These are phyloP conservation scores for Tolypocladium tundrense DNA, from an alignment of 2,329 filamentous ascomycete species.

Conservation along the genomic window DNA sequence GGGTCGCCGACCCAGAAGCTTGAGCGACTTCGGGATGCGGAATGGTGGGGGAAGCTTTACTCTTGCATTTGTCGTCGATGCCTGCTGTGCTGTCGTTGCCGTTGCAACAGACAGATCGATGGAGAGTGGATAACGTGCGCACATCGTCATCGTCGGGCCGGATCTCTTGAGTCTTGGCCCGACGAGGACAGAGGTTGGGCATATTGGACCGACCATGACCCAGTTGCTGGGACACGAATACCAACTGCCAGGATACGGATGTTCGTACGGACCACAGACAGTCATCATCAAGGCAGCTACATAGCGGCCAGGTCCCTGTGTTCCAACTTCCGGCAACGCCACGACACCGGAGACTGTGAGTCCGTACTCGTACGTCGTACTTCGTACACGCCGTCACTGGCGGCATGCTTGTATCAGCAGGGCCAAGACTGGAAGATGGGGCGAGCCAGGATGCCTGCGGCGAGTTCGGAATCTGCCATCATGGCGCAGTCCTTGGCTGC, in stretches of 20 bases:
- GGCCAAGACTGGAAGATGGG: not conserved
- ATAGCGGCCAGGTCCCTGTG: not conserved
- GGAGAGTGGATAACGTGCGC: not conserved
- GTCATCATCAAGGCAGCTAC: too few relatives aligned
- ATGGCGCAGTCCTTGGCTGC: not conserved
- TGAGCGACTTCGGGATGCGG: not conserved
- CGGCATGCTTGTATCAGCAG: not conserved
- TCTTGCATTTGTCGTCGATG: not conserved
- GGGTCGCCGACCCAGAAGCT: not conserved
- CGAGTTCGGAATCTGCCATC: conserved; percentile 4
- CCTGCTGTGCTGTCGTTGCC: not conserved
- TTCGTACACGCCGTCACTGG: too few relatives aligned
- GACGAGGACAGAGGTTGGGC: not conserved
- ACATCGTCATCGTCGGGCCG: not conserved
- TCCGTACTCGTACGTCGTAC: too few relatives aligned
- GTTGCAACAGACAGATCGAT: not conserved
- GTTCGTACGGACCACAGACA: too few relatives aligned
- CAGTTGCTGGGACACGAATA: not conserved
- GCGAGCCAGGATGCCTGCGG: not conserved
- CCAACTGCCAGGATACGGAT: not conserved
- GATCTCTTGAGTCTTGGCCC: not conserved
- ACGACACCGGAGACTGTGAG: too few relatives aligned
- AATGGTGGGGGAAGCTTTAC: not conserved
- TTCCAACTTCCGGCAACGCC: not conserved
- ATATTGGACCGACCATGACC: not conserved